Evolutionary conservation across 2,329 filamentous ascomycete genomes (phyloP), one percentile per base, ranked within the genome.

Genomic region (Escovopsis sp.): DNA sequence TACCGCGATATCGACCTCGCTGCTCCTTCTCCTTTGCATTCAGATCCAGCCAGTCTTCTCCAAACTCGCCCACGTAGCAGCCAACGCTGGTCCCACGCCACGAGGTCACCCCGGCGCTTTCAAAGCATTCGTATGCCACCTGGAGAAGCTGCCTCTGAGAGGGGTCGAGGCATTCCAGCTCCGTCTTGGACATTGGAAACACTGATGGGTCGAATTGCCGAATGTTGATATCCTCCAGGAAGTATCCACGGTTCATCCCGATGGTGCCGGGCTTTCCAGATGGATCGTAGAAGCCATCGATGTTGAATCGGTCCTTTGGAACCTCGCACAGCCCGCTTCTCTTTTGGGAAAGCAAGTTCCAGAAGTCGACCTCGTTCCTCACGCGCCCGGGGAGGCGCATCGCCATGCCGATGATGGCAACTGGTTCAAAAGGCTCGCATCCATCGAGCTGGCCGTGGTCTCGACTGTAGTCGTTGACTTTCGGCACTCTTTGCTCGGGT

Each of bases 371-470:
- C 9, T 56, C 58, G 12, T 51, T 60, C 12, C 55, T 48, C 11
- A 63, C 59, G 35, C 55, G 55, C 4, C 63, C 63, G 0, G 63
- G 61, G 43, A 66, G 54, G 12, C 62, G 58, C 48, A 62, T 64
- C 4, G 58, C 56, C 55, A 67, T 63, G 40, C 64, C 64, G 19
- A 65, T 54, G 36, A 66, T 59, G 44, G 62, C 63, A 19, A 66
- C 57, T 37, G 61, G 62, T 28, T 42, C 41, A 38, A 23, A 23
- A 6, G 6, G 23, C 6, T 23, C 6, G 23, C 23, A 23, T 23
- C 23, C 4, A 23, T 23, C 23, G 4, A 4, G 23, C 23, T 23
- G 23, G 23, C 23, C 6, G 4, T 23, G 23, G 23, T 23, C 23
- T 4, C 23, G 23, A 23, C 23, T 4, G 6, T 4, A 1, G 23